These are phyloP conservation scores for Rhizophora mangle DNA, from an alignment of 345 rosid species.

Conservation along the genomic window DNA sequence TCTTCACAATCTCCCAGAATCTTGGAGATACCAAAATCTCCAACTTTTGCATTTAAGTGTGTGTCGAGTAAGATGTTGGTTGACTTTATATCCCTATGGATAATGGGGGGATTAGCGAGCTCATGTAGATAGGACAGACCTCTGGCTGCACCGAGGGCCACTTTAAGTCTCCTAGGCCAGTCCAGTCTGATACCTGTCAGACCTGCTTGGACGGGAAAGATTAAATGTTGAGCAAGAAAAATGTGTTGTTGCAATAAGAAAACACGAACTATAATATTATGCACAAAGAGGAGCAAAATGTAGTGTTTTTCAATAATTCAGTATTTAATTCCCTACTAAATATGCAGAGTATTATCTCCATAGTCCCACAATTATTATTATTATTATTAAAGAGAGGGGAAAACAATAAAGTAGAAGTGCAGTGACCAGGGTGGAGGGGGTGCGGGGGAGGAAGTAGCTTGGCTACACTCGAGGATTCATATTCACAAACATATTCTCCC, in stretches of 20 bases:
- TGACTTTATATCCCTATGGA: slow-evolving; percentile 90
- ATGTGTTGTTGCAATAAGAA: too few species aligned
- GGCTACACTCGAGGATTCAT: too few species aligned
- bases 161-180: slow-evolving; percentile 75
- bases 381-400: too few species aligned
- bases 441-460: too few species aligned
- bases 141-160: slow-evolving; percentile 75
- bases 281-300: not conserved
- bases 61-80: slow-evolving; percentile 77
- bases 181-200: slow-evolving; percentile 70
- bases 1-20: slow-evolving; percentile 52
- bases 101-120: slow-evolving; percentile 91
- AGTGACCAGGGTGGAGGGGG: too few species aligned
- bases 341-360: too few species aligned
- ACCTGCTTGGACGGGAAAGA: slow-evolving; percentile 39
- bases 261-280: not conserved
- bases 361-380: too few species aligned
- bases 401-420: too few species aligned
- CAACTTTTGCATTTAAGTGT: slow-evolving; percentile 74
- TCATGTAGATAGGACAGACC: slow-evolving; percentile 90
- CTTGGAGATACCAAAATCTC: slow-evolving; percentile 92
- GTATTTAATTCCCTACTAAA: too few species aligned
- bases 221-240: too few species aligned
- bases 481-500: too few species aligned
- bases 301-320: too few species aligned